Evolutionary conservation across 2,329 filamentous ascomycete genomes (phyloP), one percentile per base, ranked within the genome.

Genomic region (Zarea fungicola): DNA sequence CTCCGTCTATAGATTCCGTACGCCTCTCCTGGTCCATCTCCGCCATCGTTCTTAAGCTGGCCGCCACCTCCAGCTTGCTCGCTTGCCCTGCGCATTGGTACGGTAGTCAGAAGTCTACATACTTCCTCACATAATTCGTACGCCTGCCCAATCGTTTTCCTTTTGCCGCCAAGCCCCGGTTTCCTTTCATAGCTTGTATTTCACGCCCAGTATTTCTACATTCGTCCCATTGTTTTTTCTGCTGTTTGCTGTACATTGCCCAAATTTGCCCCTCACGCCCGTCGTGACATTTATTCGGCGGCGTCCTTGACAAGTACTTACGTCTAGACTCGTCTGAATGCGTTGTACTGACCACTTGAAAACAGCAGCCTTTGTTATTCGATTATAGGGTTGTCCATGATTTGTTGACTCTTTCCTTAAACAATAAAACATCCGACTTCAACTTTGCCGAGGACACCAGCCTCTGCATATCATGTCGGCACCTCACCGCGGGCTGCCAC

Each of bases 401-500:
- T 60, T 66, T 75, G 58, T 73, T 73, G 55, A 76, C 70, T 60
- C 73, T 72, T 58, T 72, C 73, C 47, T 66, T 63, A 54, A 69
- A 66, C 48, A 69, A 65, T 57, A 71, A 70, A 68, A 64, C 68
- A 58, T 75, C 73, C 56, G 70, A 73, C 60, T 69, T 72, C 58
- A 62, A 50, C 60, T 63, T 40, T 65, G 61, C 16, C 68, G 66
- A 59, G 62, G 67, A 59, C 72, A 69, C 60, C 65, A 71, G 50
- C 63, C 66, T 52, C 64, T 65, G 57, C 68, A 72, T 67, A 68
- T 66, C 62, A 85, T 85, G 81, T 81, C 81, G 59, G 77, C 75
- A 56, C 75, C 79, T 61, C 81, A 81, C 65, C 76, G 81, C 65
- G 77, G 76, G 59, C 67, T 85, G 67, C 82, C 82, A 60, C 76